A percentile compares a stretch with the other conserved stretches of the same genome.
Evolutionary conservation across 495 filamentous ascomycete species (phyloP).

Genomic region (Hypoxylon lienhwacheense): DNA sequence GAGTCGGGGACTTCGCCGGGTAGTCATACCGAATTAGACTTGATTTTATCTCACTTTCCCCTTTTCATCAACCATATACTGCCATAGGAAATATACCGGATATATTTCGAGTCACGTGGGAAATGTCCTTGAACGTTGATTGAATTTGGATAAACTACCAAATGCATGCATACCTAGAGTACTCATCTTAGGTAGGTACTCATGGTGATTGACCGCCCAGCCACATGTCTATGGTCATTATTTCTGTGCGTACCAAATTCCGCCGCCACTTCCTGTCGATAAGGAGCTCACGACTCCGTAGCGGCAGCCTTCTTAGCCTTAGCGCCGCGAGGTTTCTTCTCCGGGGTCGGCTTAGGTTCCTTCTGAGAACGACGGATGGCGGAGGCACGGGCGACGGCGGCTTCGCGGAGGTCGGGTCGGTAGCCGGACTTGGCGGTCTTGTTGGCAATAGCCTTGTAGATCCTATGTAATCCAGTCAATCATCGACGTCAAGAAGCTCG

Average conservation of each 20-base stretch:
- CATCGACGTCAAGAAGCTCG: background rate
- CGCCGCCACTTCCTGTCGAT: slow-evolving; percentile 13
- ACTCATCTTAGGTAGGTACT: too few species aligned
- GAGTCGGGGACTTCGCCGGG: slow-evolving; percentile 17
- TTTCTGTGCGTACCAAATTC: slow-evolving; percentile 8
- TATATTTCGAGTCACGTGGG: slow-evolving; percentile 25
- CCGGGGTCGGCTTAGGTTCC: slow-evolving; percentile 72
- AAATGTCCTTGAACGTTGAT: slow-evolving; percentile 5
- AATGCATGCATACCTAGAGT: slow-evolving; percentile 25
- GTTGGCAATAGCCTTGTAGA: slow-evolving; percentile 82
- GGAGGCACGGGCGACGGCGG: slow-evolving; percentile 84
- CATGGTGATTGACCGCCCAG: slow-evolving; percentile 21
- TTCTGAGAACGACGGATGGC: slow-evolving; percentile 80
- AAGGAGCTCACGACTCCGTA: slow-evolving; percentile 40
- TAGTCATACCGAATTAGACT: slow-evolving; percentile 25
- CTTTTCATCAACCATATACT: background rate
- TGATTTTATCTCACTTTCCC: slow-evolving; percentile 11
- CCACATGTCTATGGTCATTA: slow-evolving; percentile 29
- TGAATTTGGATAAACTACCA: slow-evolving; percentile 30
- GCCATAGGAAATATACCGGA: slow-evolving; percentile 5
- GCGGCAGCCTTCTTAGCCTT: slow-evolving; percentile 78
- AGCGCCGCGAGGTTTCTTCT: slow-evolving; percentile 73
- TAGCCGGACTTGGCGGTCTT: slow-evolving; percentile 78
- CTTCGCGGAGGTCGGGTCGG: slow-evolving; percentile 82
- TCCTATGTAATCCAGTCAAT: slow-evolving; percentile 55